Evolutionary conservation across 768 basidiomycete species (phyloP).

Genomic region (Suillus lakei): DNA sequence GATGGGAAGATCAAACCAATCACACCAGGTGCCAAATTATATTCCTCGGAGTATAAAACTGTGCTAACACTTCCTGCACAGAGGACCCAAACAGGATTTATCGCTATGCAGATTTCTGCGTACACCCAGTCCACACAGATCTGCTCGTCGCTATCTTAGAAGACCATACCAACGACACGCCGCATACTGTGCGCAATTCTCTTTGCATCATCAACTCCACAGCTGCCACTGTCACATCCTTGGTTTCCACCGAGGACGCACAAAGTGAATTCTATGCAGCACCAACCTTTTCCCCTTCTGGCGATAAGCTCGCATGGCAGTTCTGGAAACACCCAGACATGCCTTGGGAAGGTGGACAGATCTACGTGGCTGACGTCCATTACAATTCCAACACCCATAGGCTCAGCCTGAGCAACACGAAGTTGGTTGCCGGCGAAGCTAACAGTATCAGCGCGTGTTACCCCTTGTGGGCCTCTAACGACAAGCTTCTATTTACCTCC

Average conservation of each 20-base stretch:
- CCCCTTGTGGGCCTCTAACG: slow-evolving; percentile 46
- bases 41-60: too few species aligned
- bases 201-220: slow-evolving; percentile 58
- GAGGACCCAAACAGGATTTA: slow-evolving; percentile 28
- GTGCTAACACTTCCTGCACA: background rate
- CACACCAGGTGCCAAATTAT: slow-evolving; percentile 56
- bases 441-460: slow-evolving; percentile 45
- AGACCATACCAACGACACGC: slow-evolving; percentile 57
- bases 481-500: slow-evolving; percentile 58
- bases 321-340: slow-evolving; percentile 69
- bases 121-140: slow-evolving; percentile 54
- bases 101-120: slow-evolving; percentile 53
- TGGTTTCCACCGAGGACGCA: slow-evolving; percentile 56
- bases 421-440: slow-evolving; percentile 55
- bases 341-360: slow-evolving; percentile 66
- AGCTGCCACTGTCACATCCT: slow-evolving; percentile 40
- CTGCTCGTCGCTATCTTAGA: slow-evolving; percentile 65
- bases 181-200: slow-evolving; percentile 48
- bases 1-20: slow-evolving; percentile 39
- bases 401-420: slow-evolving; percentile 40
- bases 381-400: slow-evolving; percentile 19
- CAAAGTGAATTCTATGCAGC: slow-evolving; percentile 56
- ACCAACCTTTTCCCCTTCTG: slow-evolving; percentile 60
- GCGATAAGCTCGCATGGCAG: slow-evolving; percentile 58
- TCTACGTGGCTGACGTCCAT: slow-evolving; percentile 53